phyloP scores from a whole-genome alignment of 1,284 basidiomycete genomes.

The Lignosus rhinocerotis region DNA sequence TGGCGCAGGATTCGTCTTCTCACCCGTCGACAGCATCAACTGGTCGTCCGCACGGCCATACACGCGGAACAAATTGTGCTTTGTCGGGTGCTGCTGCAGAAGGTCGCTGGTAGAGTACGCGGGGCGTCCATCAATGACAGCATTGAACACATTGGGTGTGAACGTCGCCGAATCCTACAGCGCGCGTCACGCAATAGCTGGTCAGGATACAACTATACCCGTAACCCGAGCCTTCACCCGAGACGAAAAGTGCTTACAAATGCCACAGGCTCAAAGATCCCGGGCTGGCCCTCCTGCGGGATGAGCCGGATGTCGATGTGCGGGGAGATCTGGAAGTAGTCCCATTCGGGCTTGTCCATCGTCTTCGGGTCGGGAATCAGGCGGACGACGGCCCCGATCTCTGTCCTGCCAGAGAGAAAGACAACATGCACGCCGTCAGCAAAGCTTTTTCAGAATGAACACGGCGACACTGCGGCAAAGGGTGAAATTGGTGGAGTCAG shows the following conservation, averaged over 20 bases:
- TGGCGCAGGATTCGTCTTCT: slow-evolving; percentile 43
- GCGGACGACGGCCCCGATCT: slow-evolving; percentile 10
- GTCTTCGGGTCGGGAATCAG: slow-evolving; percentile 15
- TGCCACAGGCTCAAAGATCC: slow-evolving; percentile 25
- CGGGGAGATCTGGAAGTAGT: slow-evolving; percentile 26
- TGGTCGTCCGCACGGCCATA: slow-evolving; percentile 52
- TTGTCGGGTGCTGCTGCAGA: slow-evolving; percentile 45
- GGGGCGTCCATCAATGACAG: slow-evolving; percentile 29
- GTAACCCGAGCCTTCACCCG: too few relatives aligned
- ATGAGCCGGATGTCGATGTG: slow-evolving; percentile 18
- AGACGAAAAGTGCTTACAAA: slow-evolving; percentile 20
- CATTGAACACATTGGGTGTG: slow-evolving; percentile 32
- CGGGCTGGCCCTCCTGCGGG: slow-evolving; percentile 24
- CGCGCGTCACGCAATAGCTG: background rate
- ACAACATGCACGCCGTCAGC: too few relatives aligned
- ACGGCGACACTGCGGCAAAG: too few relatives aligned
- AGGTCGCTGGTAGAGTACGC: slow-evolving; percentile 45
- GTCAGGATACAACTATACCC: background rate
- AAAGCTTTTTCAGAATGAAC: background rate
- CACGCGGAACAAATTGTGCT: slow-evolving; percentile 43
- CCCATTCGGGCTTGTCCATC: slow-evolving; percentile 26
- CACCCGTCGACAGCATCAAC: slow-evolving; percentile 51
- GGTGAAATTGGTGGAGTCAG: too few relatives aligned
- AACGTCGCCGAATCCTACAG: slow-evolving; percentile 12
- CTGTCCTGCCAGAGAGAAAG: slow-evolving; percentile 6